These are phyloP conservation scores for Aspergillus sp. DNA, from an alignment of 2,329 filamentous ascomycete species.

Conservation along the genomic window DNA sequence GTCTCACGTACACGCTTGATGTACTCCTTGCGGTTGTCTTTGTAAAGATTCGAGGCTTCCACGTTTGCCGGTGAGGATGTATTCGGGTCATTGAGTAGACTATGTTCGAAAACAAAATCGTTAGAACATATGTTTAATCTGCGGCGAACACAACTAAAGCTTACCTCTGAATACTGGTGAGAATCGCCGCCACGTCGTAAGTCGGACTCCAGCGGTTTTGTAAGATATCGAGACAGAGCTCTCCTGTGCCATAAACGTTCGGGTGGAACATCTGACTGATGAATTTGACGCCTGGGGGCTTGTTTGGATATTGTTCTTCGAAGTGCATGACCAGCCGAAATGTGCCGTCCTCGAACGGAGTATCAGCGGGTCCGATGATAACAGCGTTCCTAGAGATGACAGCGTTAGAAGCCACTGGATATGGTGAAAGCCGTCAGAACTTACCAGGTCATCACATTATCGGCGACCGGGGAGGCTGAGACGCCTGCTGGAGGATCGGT, in stretches of 20 bases:
- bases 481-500: slow-evolving; percentile 96
- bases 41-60: slow-evolving; percentile 96
- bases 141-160: slow-evolving; percentile 8
- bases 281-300: slow-evolving; percentile 96
- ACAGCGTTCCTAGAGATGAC: slow-evolving; percentile 78
- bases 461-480: slow-evolving; percentile 87
- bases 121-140: not conserved
- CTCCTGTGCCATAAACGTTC: slow-evolving; percentile 95
- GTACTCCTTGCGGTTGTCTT: slow-evolving; percentile 96
- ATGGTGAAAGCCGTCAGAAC: not conserved
- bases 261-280: slow-evolving; percentile 99
- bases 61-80: slow-evolving; percentile 98
- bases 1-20: slow-evolving; percentile 93
- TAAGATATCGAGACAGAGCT: slow-evolving; percentile 93
- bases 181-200: slow-evolving; percentile 93
- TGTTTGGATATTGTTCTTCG: slow-evolving; percentile 98
- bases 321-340: slow-evolving; percentile 99
- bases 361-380: slow-evolving; percentile 95
- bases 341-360: slow-evolving; percentile 96
- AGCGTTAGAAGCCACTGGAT: not conserved
- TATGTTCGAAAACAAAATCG: slow-evolving; percentile 38
- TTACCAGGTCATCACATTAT: slow-evolving; percentile 45
- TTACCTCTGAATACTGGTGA: slow-evolving; percentile 97
- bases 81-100: slow-evolving; percentile 95
- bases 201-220: slow-evolving; percentile 99